These are phyloP conservation scores for Cytospora paraplurivora DNA, from an alignment of 2,329 filamentous ascomycete genomes.

Conservation along the genomic window DNA sequence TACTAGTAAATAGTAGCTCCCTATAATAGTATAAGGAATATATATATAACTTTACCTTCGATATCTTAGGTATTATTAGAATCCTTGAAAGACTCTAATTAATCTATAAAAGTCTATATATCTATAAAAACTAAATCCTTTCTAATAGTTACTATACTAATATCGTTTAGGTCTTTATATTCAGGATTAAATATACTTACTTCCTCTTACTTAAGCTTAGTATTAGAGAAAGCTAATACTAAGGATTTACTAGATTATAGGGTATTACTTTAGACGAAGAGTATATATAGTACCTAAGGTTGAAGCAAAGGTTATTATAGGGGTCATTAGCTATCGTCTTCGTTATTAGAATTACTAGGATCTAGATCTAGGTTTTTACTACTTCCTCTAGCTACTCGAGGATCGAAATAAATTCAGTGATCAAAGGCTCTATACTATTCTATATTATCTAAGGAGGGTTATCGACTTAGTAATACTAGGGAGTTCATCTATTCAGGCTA, in stretches of 20 bases:
- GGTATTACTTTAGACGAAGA: not conserved
- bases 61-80: not conserved
- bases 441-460: too few relatives aligned
- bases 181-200: not conserved
- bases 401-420: too few relatives aligned
- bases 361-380: too few relatives aligned
- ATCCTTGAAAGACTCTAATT: not conserved
- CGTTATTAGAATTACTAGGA: too few relatives aligned
- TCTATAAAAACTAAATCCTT: not conserved
- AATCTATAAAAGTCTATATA: not conserved
- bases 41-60: not conserved
- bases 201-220: not conserved
- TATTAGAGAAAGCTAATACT: not conserved
- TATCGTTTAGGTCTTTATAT: not conserved
- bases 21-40: too few relatives aligned
- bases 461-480: not conserved
- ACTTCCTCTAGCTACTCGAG: too few relatives aligned
- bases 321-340: too few relatives aligned
- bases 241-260: not conserved
- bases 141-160: not conserved
- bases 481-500: too few relatives aligned
- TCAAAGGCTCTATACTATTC: too few relatives aligned
- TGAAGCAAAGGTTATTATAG: not conserved
- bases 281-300: too few relatives aligned
- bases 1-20: too few relatives aligned